Conservation (phyloP, 306 rosid genomes). For the Dalbergia oliveri region DNA sequence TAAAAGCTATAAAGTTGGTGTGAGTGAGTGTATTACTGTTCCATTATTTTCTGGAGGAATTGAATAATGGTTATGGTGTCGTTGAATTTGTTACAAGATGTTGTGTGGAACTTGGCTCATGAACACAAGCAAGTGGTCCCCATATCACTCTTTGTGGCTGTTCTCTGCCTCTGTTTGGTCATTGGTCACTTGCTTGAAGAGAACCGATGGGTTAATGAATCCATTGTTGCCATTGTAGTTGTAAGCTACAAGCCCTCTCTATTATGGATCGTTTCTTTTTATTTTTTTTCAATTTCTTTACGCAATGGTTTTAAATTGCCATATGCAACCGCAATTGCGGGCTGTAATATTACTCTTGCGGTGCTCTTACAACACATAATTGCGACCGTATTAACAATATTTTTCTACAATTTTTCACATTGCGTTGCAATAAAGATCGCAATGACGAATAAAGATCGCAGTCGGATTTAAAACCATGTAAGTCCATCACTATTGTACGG, state of each 20-base stretch:
- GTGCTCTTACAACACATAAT: no score
- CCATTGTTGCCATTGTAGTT: conserved; percentile 81
- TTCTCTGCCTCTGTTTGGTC: conserved; percentile 76
- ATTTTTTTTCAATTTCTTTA: no score
- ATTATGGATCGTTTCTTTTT: not conserved
- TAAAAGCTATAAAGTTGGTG: not conserved
- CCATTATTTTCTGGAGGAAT: not conserved
- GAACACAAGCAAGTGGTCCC: conserved; percentile 77
- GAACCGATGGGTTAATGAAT: conserved; percentile 89
- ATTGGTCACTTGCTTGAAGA: conserved; percentile 82
- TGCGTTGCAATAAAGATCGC: no score
- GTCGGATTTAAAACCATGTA: no score
- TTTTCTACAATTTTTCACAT: no score
- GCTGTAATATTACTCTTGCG: no score
- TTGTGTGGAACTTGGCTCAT: conserved; percentile 50
- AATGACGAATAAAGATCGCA: no score
- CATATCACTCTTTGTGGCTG: conserved; percentile 74
- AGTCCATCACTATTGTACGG: not conserved
- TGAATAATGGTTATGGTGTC: conserved; percentile 1
- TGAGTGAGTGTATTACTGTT: not conserved
- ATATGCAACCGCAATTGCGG: no score
- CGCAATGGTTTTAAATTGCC: no score
- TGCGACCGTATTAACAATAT: no score
- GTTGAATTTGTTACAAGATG: conserved; percentile 30
- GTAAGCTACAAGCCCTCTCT: conserved; percentile 46